These are phyloP conservation scores for Penicillium rolfsii DNA, from an alignment of 2,329 filamentous ascomycete species.

Conservation along the genomic window DNA sequence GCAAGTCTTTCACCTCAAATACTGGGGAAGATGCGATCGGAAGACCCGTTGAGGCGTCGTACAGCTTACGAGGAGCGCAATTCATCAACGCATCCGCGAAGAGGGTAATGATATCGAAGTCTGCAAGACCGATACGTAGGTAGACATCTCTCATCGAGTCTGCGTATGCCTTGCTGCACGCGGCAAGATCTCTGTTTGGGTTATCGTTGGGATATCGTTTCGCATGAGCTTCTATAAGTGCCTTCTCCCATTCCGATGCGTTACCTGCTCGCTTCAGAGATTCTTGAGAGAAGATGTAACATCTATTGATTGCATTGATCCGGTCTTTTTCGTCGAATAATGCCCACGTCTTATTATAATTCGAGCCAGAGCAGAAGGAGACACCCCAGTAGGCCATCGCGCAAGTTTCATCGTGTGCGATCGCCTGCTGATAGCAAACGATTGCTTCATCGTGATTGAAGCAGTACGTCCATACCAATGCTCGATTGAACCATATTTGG, in stretches of 20 bases:
- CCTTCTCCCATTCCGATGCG: constrained; percentile 30
- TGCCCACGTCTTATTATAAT: constrained; percentile 30
- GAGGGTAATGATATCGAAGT: constrained; percentile 64
- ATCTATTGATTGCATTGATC: constrained; percentile 20
- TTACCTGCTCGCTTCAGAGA: constrained; percentile 12
- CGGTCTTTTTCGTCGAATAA: constrained; percentile 23
- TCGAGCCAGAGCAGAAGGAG: constrained; percentile 26
- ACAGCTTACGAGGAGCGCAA: constrained; percentile 64
- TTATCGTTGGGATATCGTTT: constrained; percentile 28
- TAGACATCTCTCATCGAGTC: constrained; percentile 23
- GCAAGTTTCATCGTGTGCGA: constrained; percentile 34
- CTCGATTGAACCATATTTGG: constrained; percentile 40
- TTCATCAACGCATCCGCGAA: constrained; percentile 69
- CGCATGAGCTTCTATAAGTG: constrained; percentile 24
- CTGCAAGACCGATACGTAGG: constrained; percentile 37
- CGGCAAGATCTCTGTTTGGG: constrained; percentile 15
- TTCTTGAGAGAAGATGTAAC: constrained; percentile 21
- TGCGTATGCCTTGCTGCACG: constrained; percentile 22
- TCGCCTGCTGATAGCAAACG: constrained; percentile 36
- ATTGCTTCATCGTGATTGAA: constrained; percentile 44
- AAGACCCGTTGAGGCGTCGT: constrained; percentile 57
- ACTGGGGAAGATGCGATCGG: constrained; percentile 53
- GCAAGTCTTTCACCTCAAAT: constrained; percentile 58
- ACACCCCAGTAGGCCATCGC: constrained; percentile 39
- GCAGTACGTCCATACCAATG: constrained; percentile 39